A percentile compares a stretch with the other conserved stretches of the same genome.
Conservation (phyloP, 1,284 basidiomycete genomes). For the Sporisorium iseilematis-ciliati region DNA sequence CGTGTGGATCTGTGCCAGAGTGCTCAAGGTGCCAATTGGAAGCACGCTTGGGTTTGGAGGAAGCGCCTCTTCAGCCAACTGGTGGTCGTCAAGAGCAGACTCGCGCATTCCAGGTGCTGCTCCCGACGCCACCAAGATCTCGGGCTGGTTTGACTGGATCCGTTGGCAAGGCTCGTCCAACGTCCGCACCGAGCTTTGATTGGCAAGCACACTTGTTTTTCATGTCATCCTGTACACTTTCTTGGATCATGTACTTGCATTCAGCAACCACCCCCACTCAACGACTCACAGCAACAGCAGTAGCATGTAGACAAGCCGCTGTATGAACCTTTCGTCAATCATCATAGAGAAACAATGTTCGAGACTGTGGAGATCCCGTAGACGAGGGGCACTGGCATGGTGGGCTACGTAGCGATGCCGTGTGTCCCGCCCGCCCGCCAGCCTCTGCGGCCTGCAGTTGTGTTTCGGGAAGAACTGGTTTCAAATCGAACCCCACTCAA, state of each 20-base stretch:
- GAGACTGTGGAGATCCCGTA: not conserved
- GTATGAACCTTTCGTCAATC: not conserved
- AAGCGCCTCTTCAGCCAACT: slow-evolving; percentile 10
- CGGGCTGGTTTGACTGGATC: slow-evolving; percentile 50
- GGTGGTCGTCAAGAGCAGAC: slow-evolving; percentile 36
- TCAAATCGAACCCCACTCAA: not conserved
- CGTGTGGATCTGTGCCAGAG: slow-evolving; percentile 42
- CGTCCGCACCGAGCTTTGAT: slow-evolving; percentile 31
- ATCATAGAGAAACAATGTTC: not conserved
- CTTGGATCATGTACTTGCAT: not conserved
- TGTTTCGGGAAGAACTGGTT: not conserved
- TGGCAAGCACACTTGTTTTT: not conserved
- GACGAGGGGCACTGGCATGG: not conserved
- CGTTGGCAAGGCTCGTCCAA: slow-evolving; percentile 42
- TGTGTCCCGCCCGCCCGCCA: not conserved
- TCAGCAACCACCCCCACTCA: slow-evolving; percentile 1
- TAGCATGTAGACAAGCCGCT: not conserved
- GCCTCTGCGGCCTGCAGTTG: not conserved
- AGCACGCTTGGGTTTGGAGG: slow-evolving; percentile 44
- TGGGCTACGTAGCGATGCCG: too few species aligned
- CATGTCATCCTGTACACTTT: not conserved
- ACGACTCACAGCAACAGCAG: slow-evolving; percentile 1
- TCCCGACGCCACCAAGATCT: slow-evolving; percentile 29
- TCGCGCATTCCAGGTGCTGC: slow-evolving; percentile 17
- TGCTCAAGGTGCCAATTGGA: slow-evolving; percentile 47